phyloP scores from a whole-genome alignment of 2,329 filamentous ascomycete species.

The Magnaporthales sp. region DNA sequence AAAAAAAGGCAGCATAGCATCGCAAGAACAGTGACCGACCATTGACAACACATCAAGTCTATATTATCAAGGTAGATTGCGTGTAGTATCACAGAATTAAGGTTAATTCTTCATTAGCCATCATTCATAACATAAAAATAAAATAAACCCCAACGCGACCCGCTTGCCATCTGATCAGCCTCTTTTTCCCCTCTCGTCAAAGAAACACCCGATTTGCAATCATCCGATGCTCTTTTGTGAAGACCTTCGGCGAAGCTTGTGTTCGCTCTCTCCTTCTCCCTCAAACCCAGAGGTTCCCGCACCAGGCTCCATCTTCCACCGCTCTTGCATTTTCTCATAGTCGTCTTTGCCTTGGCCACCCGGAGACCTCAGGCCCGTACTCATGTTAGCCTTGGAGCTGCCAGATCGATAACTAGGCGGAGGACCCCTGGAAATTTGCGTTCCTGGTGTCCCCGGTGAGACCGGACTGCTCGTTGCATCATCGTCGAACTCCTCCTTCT shows the following conservation, averaged over 20 bases:
- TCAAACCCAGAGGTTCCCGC: not conserved
- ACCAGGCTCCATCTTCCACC: not conserved
- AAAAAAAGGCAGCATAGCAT: no score
- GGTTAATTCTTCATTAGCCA: not conserved
- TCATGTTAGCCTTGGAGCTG: not conserved
- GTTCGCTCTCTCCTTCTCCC: not conserved
- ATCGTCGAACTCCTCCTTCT: slow-evolving; percentile 4
- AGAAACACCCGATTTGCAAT: not conserved
- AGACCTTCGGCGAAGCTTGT: not conserved
- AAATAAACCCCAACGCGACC: not conserved
- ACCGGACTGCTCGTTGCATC: not conserved
- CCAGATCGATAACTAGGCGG: slow-evolving; percentile 6
- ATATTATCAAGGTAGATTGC: not conserved
- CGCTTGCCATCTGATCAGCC: not conserved
- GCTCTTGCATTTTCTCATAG: not conserved
- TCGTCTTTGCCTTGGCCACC: not conserved
- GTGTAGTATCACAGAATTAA: not conserved
- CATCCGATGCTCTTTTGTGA: not conserved
- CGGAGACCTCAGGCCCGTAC: not conserved
- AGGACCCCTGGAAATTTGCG: not conserved
- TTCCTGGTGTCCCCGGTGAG: not conserved
- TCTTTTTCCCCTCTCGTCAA: not conserved
- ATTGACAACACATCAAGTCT: not conserved
- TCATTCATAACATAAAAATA: not conserved
- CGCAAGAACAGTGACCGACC: not conserved